Evolutionary conservation across 495 filamentous ascomycete genomes (phyloP).

Genomic region (Penicillium manginii): DNA sequence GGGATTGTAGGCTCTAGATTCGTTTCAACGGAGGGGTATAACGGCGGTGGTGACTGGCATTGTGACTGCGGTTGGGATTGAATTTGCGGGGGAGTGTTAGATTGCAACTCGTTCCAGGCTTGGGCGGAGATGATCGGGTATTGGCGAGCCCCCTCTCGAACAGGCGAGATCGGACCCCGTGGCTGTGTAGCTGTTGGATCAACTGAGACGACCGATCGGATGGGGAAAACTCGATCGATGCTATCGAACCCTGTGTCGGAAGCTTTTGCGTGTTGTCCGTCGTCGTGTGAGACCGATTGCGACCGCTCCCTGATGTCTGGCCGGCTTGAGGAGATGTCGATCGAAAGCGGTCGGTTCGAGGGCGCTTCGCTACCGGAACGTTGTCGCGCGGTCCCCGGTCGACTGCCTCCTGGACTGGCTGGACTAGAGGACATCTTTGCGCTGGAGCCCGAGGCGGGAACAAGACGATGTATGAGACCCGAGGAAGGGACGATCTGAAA

Average conservation of each 20-base stretch:
- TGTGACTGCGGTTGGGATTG: conserved; percentile 22
- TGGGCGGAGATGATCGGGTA: conserved; percentile 39
- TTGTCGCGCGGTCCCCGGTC: conserved; percentile 18
- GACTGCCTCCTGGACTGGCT: conserved; percentile 9
- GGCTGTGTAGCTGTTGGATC: conserved; percentile 48
- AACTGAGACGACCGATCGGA: conserved; percentile 80
- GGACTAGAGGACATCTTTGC: conserved; percentile 18
- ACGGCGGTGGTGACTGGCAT: conserved; percentile 6
- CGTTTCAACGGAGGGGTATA: conserved; percentile 1
- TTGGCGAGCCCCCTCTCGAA: conserved; percentile 31
- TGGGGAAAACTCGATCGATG: conserved; percentile 77
- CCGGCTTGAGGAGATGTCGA: background rate
- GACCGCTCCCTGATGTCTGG: conserved; percentile 24
- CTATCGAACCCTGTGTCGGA: conserved; percentile 27
- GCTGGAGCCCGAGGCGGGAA: background rate
- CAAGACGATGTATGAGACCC: background rate
- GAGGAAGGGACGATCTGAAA: background rate
- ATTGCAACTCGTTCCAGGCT: conserved; percentile 33
- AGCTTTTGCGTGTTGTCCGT: conserved; percentile 9
- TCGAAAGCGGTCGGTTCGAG: conserved; percentile 2
- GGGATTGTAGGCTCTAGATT: conserved; percentile 17
- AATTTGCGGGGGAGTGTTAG: conserved; percentile 20
- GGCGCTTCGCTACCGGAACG: conserved; percentile 22
- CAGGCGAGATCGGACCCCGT: conserved; percentile 22
- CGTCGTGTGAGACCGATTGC: conserved; percentile 19